Conservation (phyloP, 306 rosid species). For the Prunus campanulata region DNA sequence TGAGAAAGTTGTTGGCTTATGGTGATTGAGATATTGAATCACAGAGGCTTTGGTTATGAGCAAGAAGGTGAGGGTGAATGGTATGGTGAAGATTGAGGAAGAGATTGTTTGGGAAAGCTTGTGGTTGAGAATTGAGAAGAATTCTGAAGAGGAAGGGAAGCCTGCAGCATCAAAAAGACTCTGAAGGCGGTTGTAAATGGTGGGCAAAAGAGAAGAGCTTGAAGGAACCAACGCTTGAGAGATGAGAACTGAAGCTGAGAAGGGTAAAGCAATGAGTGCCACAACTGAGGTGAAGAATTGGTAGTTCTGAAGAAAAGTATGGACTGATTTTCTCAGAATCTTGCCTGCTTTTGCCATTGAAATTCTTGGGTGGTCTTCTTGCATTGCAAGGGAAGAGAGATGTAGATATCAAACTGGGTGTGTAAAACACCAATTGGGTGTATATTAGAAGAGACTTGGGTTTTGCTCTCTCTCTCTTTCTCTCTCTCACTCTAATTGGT, state of each 20-base stretch:
- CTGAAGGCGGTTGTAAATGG: slow-evolving; percentile 50
- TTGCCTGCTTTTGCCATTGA: slow-evolving; percentile 62
- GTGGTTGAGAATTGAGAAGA: slow-evolving; percentile 55
- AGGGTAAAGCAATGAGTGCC: slow-evolving; percentile 69
- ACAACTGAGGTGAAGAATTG: slow-evolving; percentile 63
- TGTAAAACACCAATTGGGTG: slow-evolving; percentile 15
- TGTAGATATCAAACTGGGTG: slow-evolving; percentile 24
- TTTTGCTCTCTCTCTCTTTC: slow-evolving; percentile 11
- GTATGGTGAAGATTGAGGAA: slow-evolving; percentile 63
- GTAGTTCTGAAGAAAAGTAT: slow-evolving; percentile 71
- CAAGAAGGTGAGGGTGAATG: slow-evolving; percentile 75
- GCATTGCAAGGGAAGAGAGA: slow-evolving; percentile 28
- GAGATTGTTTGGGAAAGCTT: slow-evolving; percentile 83
- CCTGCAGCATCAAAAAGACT: slow-evolving; percentile 77
- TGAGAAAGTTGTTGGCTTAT: slow-evolving; percentile 35
- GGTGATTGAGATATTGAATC: slow-evolving; percentile 52
- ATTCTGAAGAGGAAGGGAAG: slow-evolving; percentile 58
- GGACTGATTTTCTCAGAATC: slow-evolving; percentile 70
- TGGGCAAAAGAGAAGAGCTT: slow-evolving; percentile 50
- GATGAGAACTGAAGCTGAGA: slow-evolving; percentile 69
- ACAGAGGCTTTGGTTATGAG: slow-evolving; percentile 64
- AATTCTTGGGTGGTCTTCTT: slow-evolving; percentile 17
- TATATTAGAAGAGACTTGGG: slow-evolving; percentile 31
- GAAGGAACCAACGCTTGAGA: slow-evolving; percentile 48
- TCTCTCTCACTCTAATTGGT: slow-evolving; percentile 19